These are phyloP conservation scores for Gonapodya sp. DNA, from an alignment of 192 early-diverging fungal species.

Conservation along the genomic window DNA sequence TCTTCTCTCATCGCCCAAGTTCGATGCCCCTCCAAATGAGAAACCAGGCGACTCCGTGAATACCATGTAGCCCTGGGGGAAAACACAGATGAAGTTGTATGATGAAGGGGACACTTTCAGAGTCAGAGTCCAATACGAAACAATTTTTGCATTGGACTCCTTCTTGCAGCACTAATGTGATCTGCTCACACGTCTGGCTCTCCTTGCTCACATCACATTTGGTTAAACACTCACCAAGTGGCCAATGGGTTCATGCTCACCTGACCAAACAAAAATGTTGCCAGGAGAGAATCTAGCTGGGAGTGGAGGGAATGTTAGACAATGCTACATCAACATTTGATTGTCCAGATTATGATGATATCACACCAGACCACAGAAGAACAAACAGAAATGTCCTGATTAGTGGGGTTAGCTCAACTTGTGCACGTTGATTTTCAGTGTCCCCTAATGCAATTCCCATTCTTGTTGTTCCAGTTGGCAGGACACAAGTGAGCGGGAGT, in stretches of 20 bases:
- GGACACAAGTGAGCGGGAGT: no score
- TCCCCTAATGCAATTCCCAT: conserved; percentile 19
- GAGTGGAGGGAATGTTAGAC: no score
- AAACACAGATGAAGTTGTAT: background rate
- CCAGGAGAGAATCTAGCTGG: conserved; percentile 20
- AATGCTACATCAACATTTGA: no score
- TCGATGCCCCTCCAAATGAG: no score
- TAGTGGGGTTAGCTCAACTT: conserved; percentile 7
- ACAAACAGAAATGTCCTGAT: conserved; percentile 14
- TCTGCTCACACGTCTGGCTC: background rate
- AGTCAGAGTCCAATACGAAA: conserved; percentile 26
- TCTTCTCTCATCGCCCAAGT: background rate
- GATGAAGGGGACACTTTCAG: conserved; percentile 19
- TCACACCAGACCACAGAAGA: background rate
- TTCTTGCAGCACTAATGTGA: background rate
- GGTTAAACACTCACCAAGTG: conserved; percentile 22
- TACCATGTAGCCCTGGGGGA: background rate
- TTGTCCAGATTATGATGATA: conserved; percentile 8
- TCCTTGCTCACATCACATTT: no score
- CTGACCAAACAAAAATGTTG: conserved; percentile 23
- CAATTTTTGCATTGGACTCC: no score
- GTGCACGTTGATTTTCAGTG: conserved; percentile 21
- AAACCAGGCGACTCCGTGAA: conserved; percentile 1
- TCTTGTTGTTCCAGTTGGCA: no score
- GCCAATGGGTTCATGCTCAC: conserved; percentile 19